phyloP scores from a whole-genome alignment of 768 basidiomycete species.

The Pisolithus orientalis region DNA sequence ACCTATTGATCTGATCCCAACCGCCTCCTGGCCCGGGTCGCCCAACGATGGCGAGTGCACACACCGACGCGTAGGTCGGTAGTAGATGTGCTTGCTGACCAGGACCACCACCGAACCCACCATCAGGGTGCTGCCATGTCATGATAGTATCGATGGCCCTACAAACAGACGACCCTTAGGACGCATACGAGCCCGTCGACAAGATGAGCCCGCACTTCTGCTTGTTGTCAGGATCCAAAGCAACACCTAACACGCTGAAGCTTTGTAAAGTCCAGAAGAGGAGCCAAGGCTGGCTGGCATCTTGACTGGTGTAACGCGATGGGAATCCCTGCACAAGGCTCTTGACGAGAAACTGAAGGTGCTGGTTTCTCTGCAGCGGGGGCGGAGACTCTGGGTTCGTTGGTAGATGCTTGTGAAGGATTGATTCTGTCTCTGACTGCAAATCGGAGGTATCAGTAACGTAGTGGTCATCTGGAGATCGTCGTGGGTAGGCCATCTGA shows the following conservation, averaged over 20 bases:
- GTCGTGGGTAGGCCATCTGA: conserved; percentile 20
- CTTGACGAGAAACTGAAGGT: conserved; percentile 70
- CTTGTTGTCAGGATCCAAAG: conserved; percentile 69
- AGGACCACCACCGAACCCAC: conserved; percentile 91
- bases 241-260: conserved; percentile 73
- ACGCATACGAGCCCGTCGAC: not conserved
- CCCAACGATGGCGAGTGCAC: conserved; percentile 77
- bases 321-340: conserved; percentile 79
- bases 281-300: conserved; percentile 94
- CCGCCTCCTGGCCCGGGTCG: conserved; percentile 65
- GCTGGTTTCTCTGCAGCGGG: conserved; percentile 52
- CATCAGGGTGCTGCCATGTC: conserved; percentile 75
- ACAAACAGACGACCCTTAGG: not conserved
- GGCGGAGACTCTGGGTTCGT: conserved; percentile 21
- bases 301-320: conserved; percentile 70
- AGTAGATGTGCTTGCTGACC: conserved; percentile 84
- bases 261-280: conserved; percentile 90
- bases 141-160: conserved; percentile 80
- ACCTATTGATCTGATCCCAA: conserved; percentile 87
- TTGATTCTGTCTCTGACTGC: conserved; percentile 62
- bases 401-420: conserved; percentile 53
- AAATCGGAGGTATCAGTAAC: conserved; percentile 55
- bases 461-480: conserved; percentile 50
- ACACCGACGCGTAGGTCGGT: conserved; percentile 86
- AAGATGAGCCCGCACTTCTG: conserved; percentile 50